Evolutionary conservation across 345 rosid genomes (phyloP), one percentile per base, ranked within the genome.

Genomic region (Nephelium lappaceum): DNA sequence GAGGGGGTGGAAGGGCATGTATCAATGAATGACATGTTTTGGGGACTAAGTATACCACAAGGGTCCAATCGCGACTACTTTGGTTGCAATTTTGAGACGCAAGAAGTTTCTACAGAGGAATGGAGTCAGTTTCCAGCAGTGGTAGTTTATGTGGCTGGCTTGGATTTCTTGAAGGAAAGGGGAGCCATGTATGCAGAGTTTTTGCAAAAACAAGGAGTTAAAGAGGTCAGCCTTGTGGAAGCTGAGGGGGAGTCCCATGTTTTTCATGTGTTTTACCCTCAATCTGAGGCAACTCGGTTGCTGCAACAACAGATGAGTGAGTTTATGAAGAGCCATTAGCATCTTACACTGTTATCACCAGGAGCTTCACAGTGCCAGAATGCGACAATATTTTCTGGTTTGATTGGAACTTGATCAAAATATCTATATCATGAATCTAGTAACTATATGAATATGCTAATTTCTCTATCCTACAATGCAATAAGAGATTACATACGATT

Each of bases 161-260:
- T 86, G 80, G 93, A 89, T 73, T 91, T 91, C 79, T 80, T 91
- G 83, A 89, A 86, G 67, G 92, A 90, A 80, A 87, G 93, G 73
- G 95, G 93, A 42, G 75, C 73, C 36, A 83, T 82, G 86, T 87
- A 88, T 45, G 86, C 84, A 5, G 85, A 80, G 82, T 88, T 85
- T 79, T 58, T 90, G 79, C 81, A 78, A 24, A 82, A 58, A 39
- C 80, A 85, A 74, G 80, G 88, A 38, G 92, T 84, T 66, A 85
- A 80, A 69, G 85, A 81, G 60, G 91, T 88, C 49, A 65, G 53
- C 57, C 42, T 86, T 2, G 81, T 81, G 31, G 93, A 88, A 79
- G 80, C 90, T 21, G 80, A 80, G 24, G 80, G 78, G 11, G 84
- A 87, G 72, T 68, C 80, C 1, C 92, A 91, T 78, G 89, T 90